Base-by-base conservation (phyloP, 805 yeast species). In the Candida gorgasii region DNA sequence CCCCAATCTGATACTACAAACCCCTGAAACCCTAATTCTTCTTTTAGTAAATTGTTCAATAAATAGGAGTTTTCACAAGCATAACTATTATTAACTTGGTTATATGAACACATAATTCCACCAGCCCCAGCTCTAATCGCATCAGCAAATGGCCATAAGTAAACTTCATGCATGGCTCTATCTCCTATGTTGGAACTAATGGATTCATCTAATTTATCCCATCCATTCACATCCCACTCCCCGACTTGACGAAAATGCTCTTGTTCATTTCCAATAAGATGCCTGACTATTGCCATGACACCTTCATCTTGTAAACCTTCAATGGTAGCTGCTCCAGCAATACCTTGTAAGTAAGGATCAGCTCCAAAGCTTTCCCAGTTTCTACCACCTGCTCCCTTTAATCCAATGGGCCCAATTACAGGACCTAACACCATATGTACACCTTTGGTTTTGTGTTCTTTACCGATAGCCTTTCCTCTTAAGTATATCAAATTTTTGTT, bases 1-100 rank as follows among this genome's bases (percentile, higher is more conserved):
- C 78, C 79, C 84, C 85, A 79, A 53, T 80, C 86, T 19, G 82
- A 71, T 43, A 79, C 73, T n/a, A 80, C 81, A 57, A 78, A 80
- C 0, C 86, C 86, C 60, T 80, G 84, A 52, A 80, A 81, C 0
- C 84, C 85, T 39, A 79, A 58, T 56, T 81, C 84, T 36, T 74
- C 81, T 58, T 80, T 81, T 48, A 81, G 59, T 18, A 81, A 59
- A 42, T 73, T 67, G 56, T 80, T 80, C 48, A 81, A 49, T 33
- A 79, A 62, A 45, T 75, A 73, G 2, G 80, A 69, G 53, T 81
- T 81, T 50, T 81, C 82, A 53, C 85, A 80, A 6, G 82, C 75
- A 47, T 76, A 75, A 1, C 80, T 67, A 46, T 76, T 73, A 59
- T 81, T 81, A 28, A 79, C 74, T 46, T 67, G 66, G 49, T 80